Conservation (phyloP, 257 asterid species). For the Ehretia macrophylla region DNA sequence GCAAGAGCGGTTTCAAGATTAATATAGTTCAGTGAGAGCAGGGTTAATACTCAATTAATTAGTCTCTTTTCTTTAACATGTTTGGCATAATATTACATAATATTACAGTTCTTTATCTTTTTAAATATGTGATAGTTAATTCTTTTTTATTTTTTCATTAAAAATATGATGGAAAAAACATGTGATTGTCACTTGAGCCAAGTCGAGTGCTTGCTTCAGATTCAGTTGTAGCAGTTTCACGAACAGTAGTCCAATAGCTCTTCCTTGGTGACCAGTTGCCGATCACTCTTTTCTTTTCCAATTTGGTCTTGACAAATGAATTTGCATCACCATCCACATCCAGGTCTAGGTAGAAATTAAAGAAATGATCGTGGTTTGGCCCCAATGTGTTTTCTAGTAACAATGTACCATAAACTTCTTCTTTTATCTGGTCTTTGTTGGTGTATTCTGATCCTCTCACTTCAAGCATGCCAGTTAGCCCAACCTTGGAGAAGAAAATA, state of each 20-base stretch:
- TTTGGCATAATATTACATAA: no score
- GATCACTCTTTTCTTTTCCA: conserved; percentile 4
- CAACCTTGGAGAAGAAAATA: conserved; percentile 26
- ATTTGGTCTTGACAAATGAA: conserved; percentile 17
- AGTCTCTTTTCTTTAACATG: no score
- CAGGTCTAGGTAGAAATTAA: conserved; percentile 34
- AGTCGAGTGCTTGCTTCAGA: conserved; percentile 31
- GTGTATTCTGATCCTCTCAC: conserved; percentile 21
- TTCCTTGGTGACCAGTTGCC: conserved; percentile 14
- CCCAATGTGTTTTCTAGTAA: conserved; percentile 36
- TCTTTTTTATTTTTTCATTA: no score
- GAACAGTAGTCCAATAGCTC: conserved; percentile 32
- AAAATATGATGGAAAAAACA: no score
- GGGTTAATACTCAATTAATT: no score
- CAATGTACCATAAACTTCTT: conserved; percentile 33
- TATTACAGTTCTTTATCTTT: no score
- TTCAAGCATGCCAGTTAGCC: conserved; percentile 55
- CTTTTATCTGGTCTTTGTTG: conserved; percentile 43
- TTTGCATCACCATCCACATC: conserved; percentile 35
- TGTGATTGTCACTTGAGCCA: conserved; percentile 19
- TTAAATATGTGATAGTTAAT: no score
- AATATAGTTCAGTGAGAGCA: no score
- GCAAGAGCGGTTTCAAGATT: no score
- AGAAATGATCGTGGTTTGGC: conserved; percentile 26
- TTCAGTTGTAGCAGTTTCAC: conserved; percentile 32